Percentiles rank a stretch among this genome's conserved stretches.
phyloP scores from a whole-genome alignment of 257 asterid genomes.

The Salvia splendens region DNA sequence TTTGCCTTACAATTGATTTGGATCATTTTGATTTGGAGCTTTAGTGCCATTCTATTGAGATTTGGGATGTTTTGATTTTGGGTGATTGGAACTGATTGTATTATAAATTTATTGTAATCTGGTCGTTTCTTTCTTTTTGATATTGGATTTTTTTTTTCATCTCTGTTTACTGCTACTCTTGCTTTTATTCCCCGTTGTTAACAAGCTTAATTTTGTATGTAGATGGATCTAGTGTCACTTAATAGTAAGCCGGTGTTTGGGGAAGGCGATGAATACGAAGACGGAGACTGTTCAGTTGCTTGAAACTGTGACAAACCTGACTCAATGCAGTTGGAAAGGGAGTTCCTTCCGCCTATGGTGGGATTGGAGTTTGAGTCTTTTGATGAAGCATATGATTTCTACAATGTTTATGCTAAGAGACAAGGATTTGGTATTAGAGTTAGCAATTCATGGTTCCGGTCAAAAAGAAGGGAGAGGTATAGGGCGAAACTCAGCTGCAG shows the following conservation, averaged over 20 bases:
- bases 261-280: conserved; percentile 48
- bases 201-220: conserved; percentile 16
- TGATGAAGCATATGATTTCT: conserved; percentile 60
- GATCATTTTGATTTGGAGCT: no score
- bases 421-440: conserved; percentile 67
- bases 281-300: conserved; percentile 40
- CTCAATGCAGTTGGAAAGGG: conserved; percentile 35
- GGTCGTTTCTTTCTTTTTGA: neutral
- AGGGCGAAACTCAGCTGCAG: conserved; percentile 70
- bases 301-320: conserved; percentile 36
- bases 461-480: conserved; percentile 62
- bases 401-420: conserved; percentile 58
- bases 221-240: conserved; percentile 64
- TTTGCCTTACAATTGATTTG: no score
- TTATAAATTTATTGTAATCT: neutral
- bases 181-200: conserved; percentile 15
- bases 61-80: neutral
- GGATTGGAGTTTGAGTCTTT: conserved; percentile 64
- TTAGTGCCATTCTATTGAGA: neutral
- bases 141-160: conserved; percentile 8
- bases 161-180: neutral
- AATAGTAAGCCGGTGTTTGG: conserved; percentile 52
- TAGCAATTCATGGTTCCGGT: conserved; percentile 70
- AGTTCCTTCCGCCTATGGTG: conserved; percentile 39
- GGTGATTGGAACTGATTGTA: neutral